Evolutionary conservation across 805 yeast species (phyloP).

Genomic region (Candida ovalis): DNA sequence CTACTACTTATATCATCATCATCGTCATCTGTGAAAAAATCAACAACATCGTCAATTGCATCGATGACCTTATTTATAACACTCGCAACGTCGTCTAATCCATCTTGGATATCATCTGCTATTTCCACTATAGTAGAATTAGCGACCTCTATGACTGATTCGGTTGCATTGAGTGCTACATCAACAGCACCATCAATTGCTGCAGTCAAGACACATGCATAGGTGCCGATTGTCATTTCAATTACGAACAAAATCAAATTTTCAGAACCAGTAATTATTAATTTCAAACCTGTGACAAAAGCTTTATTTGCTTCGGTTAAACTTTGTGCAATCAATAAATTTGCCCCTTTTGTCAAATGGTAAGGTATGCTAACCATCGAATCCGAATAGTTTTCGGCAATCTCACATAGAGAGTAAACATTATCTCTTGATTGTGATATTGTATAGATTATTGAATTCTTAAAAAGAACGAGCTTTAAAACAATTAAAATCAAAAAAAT

Average conservation of each 20-base stretch:
- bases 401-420: constrained; percentile 42
- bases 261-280: constrained; percentile 55
- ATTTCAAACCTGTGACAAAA: constrained; percentile 38
- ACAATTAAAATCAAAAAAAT: constrained; percentile 51
- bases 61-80: constrained; percentile 53
- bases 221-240: constrained; percentile 79
- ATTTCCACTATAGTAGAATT: constrained; percentile 54
- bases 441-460: constrained; percentile 40
- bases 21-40: constrained; percentile 49
- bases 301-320: constrained; percentile 47
- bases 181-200: constrained; percentile 69
- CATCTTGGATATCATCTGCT: constrained; percentile 63
- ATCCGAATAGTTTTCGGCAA: constrained; percentile 38
- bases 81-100: constrained; percentile 55
- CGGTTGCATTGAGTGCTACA: constrained; percentile 71
- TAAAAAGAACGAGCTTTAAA: constrained; percentile 59
- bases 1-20: constrained; percentile 31
- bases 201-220: constrained; percentile 75
- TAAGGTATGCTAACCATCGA: constrained; percentile 47
- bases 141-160: constrained; percentile 53
- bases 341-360: constrained; percentile 52
- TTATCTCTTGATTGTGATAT: constrained; percentile 37
- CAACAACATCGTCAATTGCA: constrained; percentile 40
- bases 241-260: constrained; percentile 58
- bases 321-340: constrained; percentile 43